phyloP scores from a whole-genome alignment of 2,329 filamentous ascomycete species.

The Aureobasidium zeae region DNA sequence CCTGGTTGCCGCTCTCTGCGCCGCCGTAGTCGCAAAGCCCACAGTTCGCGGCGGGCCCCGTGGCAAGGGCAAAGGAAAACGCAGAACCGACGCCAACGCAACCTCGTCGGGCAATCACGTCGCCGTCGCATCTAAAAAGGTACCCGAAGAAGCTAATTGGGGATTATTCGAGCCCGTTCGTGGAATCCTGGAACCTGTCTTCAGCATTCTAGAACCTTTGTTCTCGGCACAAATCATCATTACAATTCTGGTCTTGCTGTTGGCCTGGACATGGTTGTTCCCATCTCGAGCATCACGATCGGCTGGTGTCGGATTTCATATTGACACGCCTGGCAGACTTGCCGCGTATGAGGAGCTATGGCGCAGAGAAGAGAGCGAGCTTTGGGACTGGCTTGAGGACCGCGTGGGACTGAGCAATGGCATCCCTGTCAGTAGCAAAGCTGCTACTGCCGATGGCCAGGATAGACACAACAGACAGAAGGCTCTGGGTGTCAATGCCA shows the following conservation, averaged over 20 bases:
- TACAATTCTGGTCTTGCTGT: constrained; percentile 60
- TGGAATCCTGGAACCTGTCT: constrained; percentile 57
- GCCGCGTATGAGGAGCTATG: constrained; percentile 91
- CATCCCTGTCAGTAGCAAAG: constrained; percentile 20
- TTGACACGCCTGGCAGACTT: constrained; percentile 53
- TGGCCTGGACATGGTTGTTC: constrained; percentile 61
- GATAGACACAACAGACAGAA: constrained; percentile 23
- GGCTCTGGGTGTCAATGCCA: constrained; percentile 21
- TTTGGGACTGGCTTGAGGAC: constrained; percentile 92
- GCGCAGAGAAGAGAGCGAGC: constrained; percentile 73
- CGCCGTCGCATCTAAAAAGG: constrained; percentile 23
- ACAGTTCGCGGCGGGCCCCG: constrained; percentile 31
- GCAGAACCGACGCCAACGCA: constrained; percentile 39
- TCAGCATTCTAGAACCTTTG: constrained; percentile 60
- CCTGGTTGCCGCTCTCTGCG: constrained; percentile 63
- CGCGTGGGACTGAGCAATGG: constrained; percentile 61
- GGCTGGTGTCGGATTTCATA: constrained; percentile 31
- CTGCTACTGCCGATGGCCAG: too few species aligned
- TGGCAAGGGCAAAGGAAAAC: constrained; percentile 43
- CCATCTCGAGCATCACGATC: constrained; percentile 26
- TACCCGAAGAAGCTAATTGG: constrained; percentile 48
- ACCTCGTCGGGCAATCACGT: constrained; percentile 29
- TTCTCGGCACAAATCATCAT: constrained; percentile 71
- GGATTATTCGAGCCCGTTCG: constrained; percentile 73
- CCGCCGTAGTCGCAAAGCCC: constrained; percentile 58